Conservation (phyloP, 2,329 filamentous ascomycete species). For the Fusarium tricinctum region DNA sequence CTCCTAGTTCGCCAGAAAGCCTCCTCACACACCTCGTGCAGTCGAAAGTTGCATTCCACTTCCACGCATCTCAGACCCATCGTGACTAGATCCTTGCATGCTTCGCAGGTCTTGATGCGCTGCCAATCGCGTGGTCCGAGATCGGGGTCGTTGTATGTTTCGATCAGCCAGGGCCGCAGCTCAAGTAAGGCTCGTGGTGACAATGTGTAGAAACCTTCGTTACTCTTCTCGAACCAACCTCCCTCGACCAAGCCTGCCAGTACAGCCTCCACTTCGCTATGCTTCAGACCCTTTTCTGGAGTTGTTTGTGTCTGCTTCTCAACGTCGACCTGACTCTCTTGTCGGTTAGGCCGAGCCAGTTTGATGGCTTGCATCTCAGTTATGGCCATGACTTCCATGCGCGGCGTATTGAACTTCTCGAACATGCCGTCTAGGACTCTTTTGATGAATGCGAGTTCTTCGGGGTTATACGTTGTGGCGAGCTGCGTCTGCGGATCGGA, state of each 20-base stretch:
- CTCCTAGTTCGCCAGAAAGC: conserved; percentile 78
- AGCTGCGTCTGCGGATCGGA: conserved; percentile 89
- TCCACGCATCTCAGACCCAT: conserved; percentile 82
- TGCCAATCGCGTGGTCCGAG: conserved; percentile 73
- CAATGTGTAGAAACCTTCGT: conserved; percentile 79
- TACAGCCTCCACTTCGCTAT: conserved; percentile 81
- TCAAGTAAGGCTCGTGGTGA: conserved; percentile 86
- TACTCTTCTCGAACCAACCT: conserved; percentile 86
- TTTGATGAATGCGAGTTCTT: conserved; percentile 92
- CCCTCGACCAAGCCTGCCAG: conserved; percentile 79
- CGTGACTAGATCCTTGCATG: conserved; percentile 91
- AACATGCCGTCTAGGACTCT: conserved; percentile 92
- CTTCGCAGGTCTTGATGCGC: conserved; percentile 87
- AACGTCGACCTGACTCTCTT: conserved; percentile 52
- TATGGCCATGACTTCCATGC: conserved; percentile 87
- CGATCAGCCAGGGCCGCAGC: conserved; percentile 84
- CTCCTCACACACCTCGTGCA: conserved; percentile 83
- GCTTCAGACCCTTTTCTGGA: conserved; percentile 73
- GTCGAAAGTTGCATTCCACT: conserved; percentile 74
- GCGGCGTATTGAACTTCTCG: conserved; percentile 83
- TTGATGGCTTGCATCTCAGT: conserved; percentile 83
- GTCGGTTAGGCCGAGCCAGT: conserved; percentile 68
- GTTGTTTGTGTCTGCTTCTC: conserved; percentile 54
- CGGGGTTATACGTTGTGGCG: conserved; percentile 82
- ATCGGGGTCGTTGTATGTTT: conserved; percentile 86